Conservation (phyloP, 2,329 filamentous ascomycete species). For the Hymenoscyphus repandus region DNA sequence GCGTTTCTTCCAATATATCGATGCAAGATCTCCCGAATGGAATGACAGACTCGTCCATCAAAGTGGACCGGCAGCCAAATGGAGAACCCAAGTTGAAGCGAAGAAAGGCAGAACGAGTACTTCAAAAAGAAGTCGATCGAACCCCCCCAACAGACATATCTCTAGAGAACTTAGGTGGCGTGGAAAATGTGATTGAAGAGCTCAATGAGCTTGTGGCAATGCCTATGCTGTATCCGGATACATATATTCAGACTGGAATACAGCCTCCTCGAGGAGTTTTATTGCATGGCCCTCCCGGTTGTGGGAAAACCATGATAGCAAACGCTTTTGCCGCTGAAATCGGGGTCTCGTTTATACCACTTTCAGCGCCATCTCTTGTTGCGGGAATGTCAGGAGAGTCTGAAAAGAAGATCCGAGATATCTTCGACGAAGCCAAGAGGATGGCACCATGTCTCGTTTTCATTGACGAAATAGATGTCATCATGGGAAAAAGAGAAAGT, state of each 20-base stretch:
- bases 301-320: constrained; percentile 80
- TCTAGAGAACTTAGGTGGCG: constrained; percentile 69
- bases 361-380: constrained; percentile 76
- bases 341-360: constrained; percentile 71
- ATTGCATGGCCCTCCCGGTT: constrained; percentile 78
- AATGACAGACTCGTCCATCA: constrained; percentile 24
- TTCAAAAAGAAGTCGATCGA: constrained; percentile 49
- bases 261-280: constrained; percentile 70
- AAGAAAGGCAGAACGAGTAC: constrained; percentile 47
- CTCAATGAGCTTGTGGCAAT: constrained; percentile 67
- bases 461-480: constrained; percentile 87
- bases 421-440: constrained; percentile 82
- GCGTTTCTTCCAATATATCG: constrained; percentile 18
- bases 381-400: constrained; percentile 87
- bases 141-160: constrained; percentile 62
- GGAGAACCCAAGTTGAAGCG: constrained; percentile 64
- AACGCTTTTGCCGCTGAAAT: constrained; percentile 73
- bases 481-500: constrained; percentile 79
- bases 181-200: constrained; percentile 65
- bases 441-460: constrained; percentile 87
- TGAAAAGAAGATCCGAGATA: constrained; percentile 77
- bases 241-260: constrained; percentile 60
- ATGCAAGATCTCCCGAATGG: constrained; percentile 22
- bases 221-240: constrained; percentile 63
- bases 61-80: constrained; percentile 51